These are phyloP conservation scores for Halophytophthora polymorphica DNA, from an alignment of 352 stramenopile genomes.

Conservation along the genomic window DNA sequence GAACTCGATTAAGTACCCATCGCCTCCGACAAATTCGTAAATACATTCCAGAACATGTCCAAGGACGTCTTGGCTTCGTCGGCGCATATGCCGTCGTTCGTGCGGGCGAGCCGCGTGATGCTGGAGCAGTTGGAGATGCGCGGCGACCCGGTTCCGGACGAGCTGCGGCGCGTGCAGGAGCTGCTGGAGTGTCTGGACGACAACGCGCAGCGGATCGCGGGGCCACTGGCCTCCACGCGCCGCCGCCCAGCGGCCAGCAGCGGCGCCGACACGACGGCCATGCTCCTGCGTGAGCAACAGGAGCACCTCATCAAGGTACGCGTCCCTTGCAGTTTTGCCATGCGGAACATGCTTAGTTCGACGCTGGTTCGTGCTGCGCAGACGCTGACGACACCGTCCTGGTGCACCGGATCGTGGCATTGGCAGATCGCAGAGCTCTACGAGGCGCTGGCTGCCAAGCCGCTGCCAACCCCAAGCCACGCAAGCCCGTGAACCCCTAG, in stretches of 20 bases:
- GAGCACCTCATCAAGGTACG: slow-evolving; percentile 36
- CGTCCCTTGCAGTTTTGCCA: neutral
- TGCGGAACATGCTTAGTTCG: neutral
- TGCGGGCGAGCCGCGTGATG: slow-evolving; percentile 31
- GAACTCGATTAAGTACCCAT: too few relatives aligned
- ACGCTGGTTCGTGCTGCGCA: neutral
- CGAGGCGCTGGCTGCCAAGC: slow-evolving; percentile 34
- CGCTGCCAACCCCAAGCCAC: slow-evolving; percentile 5
- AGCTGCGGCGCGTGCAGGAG: slow-evolving; percentile 57
- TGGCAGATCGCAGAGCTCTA: slow-evolving; percentile 38
- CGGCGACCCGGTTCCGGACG: slow-evolving; percentile 28
- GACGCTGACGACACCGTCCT: neutral
- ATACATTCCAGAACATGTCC: too few relatives aligned
- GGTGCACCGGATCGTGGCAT: neutral
- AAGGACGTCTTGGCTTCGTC: slow-evolving; percentile 4
- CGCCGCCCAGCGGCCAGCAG: slow-evolving; percentile 18
- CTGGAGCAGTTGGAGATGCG: slow-evolving; percentile 31
- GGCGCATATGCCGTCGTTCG: slow-evolving; percentile 13
- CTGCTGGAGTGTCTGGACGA: slow-evolving; percentile 63
- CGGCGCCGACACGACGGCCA: slow-evolving; percentile 33
- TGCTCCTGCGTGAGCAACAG: slow-evolving; percentile 62
- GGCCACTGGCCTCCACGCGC: slow-evolving; percentile 39
- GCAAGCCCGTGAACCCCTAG: neutral
- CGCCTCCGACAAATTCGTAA: too few relatives aligned
- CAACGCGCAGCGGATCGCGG: slow-evolving; percentile 69